Percentiles rank a stretch among this genome's conserved stretches.
Evolutionary conservation across 2,329 filamentous ascomycete species (phyloP).

Genomic region (Intubia oerlemansii): DNA sequence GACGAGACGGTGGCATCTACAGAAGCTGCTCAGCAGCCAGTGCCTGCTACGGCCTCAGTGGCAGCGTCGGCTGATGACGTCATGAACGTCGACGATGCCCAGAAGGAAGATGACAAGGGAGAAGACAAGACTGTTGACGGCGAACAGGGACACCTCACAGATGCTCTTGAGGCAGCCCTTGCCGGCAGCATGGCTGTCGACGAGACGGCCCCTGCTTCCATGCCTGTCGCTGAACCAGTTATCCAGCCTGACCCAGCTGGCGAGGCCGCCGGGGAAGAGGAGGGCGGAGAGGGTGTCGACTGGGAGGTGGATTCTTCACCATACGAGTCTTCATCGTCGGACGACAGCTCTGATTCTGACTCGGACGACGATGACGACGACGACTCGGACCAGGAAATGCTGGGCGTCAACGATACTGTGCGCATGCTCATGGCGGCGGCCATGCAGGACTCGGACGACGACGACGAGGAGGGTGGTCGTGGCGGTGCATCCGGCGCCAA

Average conservation of each 20-base stretch:
- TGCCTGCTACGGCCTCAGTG: too few relatives aligned
- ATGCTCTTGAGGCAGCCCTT: conserved; percentile 10
- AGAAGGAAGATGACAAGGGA: not conserved
- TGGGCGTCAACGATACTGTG: conserved; percentile 66
- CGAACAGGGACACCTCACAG: conserved; percentile 5
- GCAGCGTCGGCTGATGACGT: conserved; percentile 1
- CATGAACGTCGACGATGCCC: conserved; percentile 3
- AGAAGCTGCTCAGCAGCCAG: too few relatives aligned
- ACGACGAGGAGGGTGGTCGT: conserved; percentile 13
- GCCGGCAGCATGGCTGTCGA: conserved; percentile 8
- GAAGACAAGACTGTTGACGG: not conserved
- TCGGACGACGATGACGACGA: conserved; percentile 41
- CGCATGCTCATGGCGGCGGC: conserved; percentile 71
- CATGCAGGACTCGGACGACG: conserved; percentile 32
- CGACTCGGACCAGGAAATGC: conserved; percentile 41
- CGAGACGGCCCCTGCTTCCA: too few relatives aligned
- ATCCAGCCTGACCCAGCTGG: too few relatives aligned
- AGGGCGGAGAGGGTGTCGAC: conserved; percentile 21
- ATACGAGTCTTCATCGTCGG: conserved; percentile 34
- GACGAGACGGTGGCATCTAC: too few relatives aligned
- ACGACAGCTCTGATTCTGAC: conserved; percentile 23
- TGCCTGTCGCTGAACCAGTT: too few relatives aligned
- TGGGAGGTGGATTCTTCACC: conserved; percentile 72
- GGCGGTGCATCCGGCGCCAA: conserved; percentile 17
- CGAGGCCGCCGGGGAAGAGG: too few relatives aligned